Evolutionary conservation across 371 early-diverging fungal species (phyloP).

Genomic region (Funneliformis caledonium): DNA sequence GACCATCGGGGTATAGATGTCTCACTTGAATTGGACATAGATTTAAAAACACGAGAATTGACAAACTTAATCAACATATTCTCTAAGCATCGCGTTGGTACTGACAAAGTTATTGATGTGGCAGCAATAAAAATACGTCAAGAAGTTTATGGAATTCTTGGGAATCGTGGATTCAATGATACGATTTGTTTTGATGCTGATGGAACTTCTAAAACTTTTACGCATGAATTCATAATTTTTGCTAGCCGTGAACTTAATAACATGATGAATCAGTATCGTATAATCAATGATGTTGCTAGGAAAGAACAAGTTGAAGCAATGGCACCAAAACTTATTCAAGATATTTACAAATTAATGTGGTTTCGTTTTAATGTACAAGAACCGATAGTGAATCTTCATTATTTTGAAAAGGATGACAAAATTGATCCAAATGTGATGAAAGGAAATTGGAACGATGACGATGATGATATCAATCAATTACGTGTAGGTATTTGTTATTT

Average conservation of each 20-base stretch:
- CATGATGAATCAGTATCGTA: background rate
- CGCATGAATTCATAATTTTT: background rate
- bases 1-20: background rate
- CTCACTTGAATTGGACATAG: background rate
- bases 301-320: background rate
- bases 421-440: conserved; percentile 4
- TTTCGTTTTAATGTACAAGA: conserved; percentile 26
- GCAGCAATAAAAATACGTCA: conserved; percentile 15
- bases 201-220: background rate
- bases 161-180: conserved; percentile 20
- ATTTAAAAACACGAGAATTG: background rate
- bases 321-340: background rate
- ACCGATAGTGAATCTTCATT: background rate
- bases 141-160: conserved; percentile 28
- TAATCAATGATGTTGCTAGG: background rate
- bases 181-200: background rate
- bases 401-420: background rate
- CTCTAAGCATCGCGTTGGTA: background rate
- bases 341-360: conserved; percentile 8
- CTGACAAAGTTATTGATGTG: background rate
- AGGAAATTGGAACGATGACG: background rate
- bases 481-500: background rate
- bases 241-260: background rate
- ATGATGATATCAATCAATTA: background rate
- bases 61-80: background rate